A percentile compares a stretch with the other conserved stretches of the same genome.
phyloP scores from a whole-genome alignment of 345 rosid species.

The Moringa oleifera region DNA sequence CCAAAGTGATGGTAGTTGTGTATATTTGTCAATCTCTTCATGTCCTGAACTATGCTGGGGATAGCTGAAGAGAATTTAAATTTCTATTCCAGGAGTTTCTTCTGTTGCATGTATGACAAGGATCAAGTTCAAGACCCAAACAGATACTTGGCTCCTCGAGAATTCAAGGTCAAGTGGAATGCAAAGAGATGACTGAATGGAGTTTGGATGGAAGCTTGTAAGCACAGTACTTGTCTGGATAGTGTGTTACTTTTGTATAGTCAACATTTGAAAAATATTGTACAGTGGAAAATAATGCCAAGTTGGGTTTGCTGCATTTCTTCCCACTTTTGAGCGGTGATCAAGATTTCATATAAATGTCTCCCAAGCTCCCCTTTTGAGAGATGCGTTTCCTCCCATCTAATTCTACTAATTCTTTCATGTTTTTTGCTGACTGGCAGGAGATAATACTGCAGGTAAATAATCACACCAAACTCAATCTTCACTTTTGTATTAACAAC shows the following conservation, averaged over 20 bases:
- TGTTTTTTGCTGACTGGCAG: not conserved
- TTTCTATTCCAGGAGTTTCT: not conserved
- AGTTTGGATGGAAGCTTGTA: not conserved
- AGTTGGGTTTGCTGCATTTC: not conserved
- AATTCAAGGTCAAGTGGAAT: not conserved
- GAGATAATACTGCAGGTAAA: not conserved
- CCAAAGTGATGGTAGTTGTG: not conserved
- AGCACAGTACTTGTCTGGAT: not conserved
- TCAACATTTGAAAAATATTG: not conserved
- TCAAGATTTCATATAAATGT: not conserved
- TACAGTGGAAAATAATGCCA: not conserved
- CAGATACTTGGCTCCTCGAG: not conserved
- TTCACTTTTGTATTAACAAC: slow-evolving; percentile 14
- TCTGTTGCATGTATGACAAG: not conserved
- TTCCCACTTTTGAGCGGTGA: not conserved
- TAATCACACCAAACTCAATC: not conserved
- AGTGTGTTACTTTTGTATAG: not conserved
- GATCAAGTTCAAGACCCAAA: not conserved
- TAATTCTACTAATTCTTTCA: not conserved
- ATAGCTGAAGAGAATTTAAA: not conserved
- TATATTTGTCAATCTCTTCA: not conserved
- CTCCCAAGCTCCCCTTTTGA: not conserved
- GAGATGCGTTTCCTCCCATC: not conserved
- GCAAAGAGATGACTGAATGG: not conserved
- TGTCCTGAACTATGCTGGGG: not conserved